phyloP scores from a whole-genome alignment of 1,139 yeast species.

The Hyphopichia wangnamkhiaoensis region DNA sequence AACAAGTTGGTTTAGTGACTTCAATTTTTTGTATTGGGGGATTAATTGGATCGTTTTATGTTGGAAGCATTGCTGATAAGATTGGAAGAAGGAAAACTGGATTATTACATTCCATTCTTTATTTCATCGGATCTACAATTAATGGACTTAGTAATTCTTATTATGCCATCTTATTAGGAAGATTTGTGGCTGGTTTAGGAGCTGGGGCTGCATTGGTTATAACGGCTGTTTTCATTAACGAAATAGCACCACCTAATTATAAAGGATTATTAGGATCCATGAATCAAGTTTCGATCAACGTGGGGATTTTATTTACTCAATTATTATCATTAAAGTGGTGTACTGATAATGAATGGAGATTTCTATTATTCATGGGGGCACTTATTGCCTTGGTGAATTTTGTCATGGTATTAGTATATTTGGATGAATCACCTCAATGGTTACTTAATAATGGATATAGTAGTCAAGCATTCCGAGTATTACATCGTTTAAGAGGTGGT shows the following conservation, averaged over 20 bases:
- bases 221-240: slow-evolving; percentile 79
- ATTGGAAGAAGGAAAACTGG: slow-evolving; percentile 66
- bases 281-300: slow-evolving; percentile 82
- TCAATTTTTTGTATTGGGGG: slow-evolving; percentile 89
- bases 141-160: slow-evolving; percentile 55
- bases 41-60: slow-evolving; percentile 69
- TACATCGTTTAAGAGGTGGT: slow-evolving; percentile 45
- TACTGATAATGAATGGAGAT: slow-evolving; percentile 69
- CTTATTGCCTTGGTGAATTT: slow-evolving; percentile 53
- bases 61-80: slow-evolving; percentile 68
- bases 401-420: slow-evolving; percentile 38
- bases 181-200: slow-evolving; percentile 78
- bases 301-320: slow-evolving; percentile 83
- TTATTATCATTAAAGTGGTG: slow-evolving; percentile 69
- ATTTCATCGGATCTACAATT: slow-evolving; percentile 66
- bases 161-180: slow-evolving; percentile 55
- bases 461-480: slow-evolving; percentile 33
- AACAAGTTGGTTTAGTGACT: slow-evolving; percentile 77
- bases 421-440: slow-evolving; percentile 91
- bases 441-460: slow-evolving; percentile 40
- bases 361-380: slow-evolving; percentile 60
- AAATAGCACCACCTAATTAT: slow-evolving; percentile 65
- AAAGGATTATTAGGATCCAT: slow-evolving; percentile 83
- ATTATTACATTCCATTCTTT: slow-evolving; percentile 55
- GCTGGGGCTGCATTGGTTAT: slow-evolving; percentile 88